Evolutionary conservation across 2,329 filamentous ascomycete species (phyloP).

Genomic region (Ceratocystis papillata): DNA sequence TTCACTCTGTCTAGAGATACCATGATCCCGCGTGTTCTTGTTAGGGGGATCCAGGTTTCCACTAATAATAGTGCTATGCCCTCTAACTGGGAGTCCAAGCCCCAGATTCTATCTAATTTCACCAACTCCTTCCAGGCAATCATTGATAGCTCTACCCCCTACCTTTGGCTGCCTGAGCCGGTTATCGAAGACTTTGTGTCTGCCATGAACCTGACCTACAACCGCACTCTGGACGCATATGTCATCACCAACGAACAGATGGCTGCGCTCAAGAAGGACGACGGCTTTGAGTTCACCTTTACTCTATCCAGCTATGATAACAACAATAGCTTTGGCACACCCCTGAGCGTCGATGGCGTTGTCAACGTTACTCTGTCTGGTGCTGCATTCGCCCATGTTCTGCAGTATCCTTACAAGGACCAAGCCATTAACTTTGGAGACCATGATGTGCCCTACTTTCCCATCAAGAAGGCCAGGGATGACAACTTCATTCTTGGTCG

Average conservation of each 20-base stretch:
- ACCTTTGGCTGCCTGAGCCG: slow-evolving; percentile 49
- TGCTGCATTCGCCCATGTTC: slow-evolving; percentile 40
- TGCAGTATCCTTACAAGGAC: slow-evolving; percentile 42
- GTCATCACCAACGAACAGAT: slow-evolving; percentile 50
- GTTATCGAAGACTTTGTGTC: slow-evolving; percentile 55
- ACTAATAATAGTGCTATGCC: slow-evolving; percentile 30
- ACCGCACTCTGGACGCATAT: slow-evolving; percentile 53
- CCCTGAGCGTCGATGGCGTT: slow-evolving; percentile 40
- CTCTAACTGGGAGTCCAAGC: slow-evolving; percentile 34
- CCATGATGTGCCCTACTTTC: slow-evolving; percentile 50
- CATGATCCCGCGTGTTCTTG: slow-evolving; percentile 47
- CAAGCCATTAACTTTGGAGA: slow-evolving; percentile 37
- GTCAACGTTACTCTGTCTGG: slow-evolving; percentile 47
- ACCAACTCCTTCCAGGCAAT: slow-evolving; percentile 41
- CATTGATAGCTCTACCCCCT: slow-evolving; percentile 55
- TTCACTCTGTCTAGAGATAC: slow-evolving; percentile 48
- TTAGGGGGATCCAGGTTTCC: slow-evolving; percentile 46
- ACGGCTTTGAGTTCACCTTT: slow-evolving; percentile 45
- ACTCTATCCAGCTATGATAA: slow-evolving; percentile 46
- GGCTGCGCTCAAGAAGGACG: slow-evolving; percentile 35
- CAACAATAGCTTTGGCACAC: slow-evolving; percentile 41
- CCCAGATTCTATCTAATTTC: slow-evolving; percentile 36
- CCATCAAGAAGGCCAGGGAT: slow-evolving; percentile 46
- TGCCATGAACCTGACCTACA: slow-evolving; percentile 54
- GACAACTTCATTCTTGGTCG: slow-evolving; percentile 53